Evolutionary conservation across 1,284 basidiomycete species (phyloP).

Genomic region (Amylostereum areolatum): DNA sequence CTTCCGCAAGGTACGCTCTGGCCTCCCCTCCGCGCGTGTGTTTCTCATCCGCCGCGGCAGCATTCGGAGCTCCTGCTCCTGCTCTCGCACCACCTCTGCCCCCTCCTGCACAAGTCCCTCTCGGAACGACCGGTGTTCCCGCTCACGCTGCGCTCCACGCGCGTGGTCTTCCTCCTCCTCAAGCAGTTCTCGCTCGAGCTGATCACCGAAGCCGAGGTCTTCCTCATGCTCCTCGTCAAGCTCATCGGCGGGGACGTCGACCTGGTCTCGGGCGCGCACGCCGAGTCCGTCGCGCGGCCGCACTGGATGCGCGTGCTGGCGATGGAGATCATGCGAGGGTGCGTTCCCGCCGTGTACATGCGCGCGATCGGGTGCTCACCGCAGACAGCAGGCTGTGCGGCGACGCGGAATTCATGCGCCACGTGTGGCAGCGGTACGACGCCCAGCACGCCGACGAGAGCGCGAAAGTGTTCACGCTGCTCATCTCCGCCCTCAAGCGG

Average conservation of each 20-base stretch:
- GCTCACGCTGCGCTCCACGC: constrained; percentile 83
- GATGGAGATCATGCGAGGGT: constrained; percentile 90
- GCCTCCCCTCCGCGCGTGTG: background rate
- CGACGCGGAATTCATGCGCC: constrained; percentile 76
- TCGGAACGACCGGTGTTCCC: constrained; percentile 84
- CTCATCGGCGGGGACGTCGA: constrained; percentile 70
- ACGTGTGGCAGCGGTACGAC: constrained; percentile 81
- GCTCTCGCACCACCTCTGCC: constrained; percentile 84
- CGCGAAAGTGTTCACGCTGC: constrained; percentile 72
- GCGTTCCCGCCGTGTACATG: constrained; percentile 11
- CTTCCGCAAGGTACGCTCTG: constrained; percentile 64
- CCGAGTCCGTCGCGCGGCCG: constrained; percentile 42
- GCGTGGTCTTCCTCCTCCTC: constrained; percentile 88
- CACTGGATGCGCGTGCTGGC: constrained; percentile 86
- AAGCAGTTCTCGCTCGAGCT: constrained; percentile 88
- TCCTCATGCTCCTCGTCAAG: constrained; percentile 75
- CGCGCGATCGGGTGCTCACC: constrained; percentile 2
- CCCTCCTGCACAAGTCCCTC: constrained; percentile 81
- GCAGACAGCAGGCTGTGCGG: constrained; percentile 57
- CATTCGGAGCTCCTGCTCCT: constrained; percentile 82
- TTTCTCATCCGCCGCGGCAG: constrained; percentile 28
- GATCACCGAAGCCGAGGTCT: constrained; percentile 77
- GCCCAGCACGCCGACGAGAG: constrained; percentile 41
- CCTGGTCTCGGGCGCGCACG: constrained; percentile 25
- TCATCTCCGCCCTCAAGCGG: constrained; percentile 78